A percentile compares a stretch with the other conserved stretches of the same genome.
These are phyloP conservation scores for Terana coerulea DNA, from an alignment of 768 basidiomycete genomes.

Conservation along the genomic window DNA sequence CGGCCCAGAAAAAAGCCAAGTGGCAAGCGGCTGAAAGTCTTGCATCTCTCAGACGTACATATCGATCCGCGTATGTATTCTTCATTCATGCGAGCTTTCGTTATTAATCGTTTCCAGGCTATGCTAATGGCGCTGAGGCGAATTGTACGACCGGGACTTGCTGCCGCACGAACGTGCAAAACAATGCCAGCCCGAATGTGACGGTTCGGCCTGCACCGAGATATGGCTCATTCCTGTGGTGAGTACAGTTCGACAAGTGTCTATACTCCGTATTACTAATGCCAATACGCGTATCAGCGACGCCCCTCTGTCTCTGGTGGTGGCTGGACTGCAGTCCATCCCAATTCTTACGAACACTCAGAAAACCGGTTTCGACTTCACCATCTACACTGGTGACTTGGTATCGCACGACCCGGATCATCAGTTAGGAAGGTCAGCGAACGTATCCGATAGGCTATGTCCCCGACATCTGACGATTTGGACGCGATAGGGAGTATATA, in stretches of 20 bases:
- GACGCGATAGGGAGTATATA: slow-evolving; percentile 44
- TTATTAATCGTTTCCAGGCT: slow-evolving; percentile 39
- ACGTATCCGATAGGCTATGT: slow-evolving; percentile 10
- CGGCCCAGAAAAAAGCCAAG: slow-evolving; percentile 53
- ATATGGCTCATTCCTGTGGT: slow-evolving; percentile 65
- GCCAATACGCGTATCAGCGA: slow-evolving; percentile 38
- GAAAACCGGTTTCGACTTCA: slow-evolving; percentile 58
- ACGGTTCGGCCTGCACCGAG: slow-evolving; percentile 60
- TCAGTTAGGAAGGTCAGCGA: slow-evolving; percentile 62
- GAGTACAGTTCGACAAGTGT: background rate
- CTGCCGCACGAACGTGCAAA: slow-evolving; percentile 55
- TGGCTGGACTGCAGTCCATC: slow-evolving; percentile 63
- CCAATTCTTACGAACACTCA: slow-evolving; percentile 61
- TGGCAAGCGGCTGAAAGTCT: slow-evolving; percentile 63
- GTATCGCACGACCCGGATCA: slow-evolving; percentile 68
- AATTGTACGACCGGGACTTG: slow-evolving; percentile 68
- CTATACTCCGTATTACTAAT: background rate
- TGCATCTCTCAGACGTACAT: slow-evolving; percentile 78
- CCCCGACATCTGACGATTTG: background rate
- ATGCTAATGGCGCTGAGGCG: slow-evolving; percentile 64
- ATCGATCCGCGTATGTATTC: slow-evolving; percentile 58
- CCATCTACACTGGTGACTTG: slow-evolving; percentile 70
- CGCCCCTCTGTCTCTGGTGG: slow-evolving; percentile 54
- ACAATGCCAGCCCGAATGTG: slow-evolving; percentile 44
- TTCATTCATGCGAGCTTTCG: background rate